Evolutionary conservation across 179 eudicot species (phyloP).

Genomic region (Beta corolliflora): DNA sequence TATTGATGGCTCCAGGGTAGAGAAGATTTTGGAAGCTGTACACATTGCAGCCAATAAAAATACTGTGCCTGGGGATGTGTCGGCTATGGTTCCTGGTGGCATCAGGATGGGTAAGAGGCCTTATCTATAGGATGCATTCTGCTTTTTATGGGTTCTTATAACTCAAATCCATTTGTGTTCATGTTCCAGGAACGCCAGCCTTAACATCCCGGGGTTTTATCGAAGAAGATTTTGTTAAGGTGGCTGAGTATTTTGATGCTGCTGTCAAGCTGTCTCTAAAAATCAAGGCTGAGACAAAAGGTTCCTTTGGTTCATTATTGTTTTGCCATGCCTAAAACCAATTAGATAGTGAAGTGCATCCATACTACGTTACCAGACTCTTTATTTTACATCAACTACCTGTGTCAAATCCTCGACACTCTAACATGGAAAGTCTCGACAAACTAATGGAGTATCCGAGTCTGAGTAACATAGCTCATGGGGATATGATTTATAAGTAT

Average conservation of each 20-base stretch:
- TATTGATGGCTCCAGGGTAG: constrained; percentile 97
- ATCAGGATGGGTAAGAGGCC: constrained; percentile 79
- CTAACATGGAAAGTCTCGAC: too few relatives aligned
- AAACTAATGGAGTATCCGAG: too few relatives aligned
- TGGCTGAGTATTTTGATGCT: constrained; percentile 86
- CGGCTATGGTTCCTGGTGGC: constrained; percentile 99
- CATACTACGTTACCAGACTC: too few relatives aligned
- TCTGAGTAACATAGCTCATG: too few relatives aligned
- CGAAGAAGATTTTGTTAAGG: constrained; percentile 91
- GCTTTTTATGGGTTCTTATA: background rate
- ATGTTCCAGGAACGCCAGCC: constrained; percentile 82
- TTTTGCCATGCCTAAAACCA: background rate
- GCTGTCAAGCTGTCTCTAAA: constrained; percentile 79
- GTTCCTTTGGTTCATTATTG: constrained; percentile 32
- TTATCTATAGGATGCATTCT: background rate
- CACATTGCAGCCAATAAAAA: constrained; percentile 98
- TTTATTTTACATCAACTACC: too few relatives aligned
- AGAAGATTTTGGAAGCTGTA: constrained; percentile 89
- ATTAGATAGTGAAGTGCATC: background rate
- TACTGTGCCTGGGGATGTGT: constrained; percentile 98
- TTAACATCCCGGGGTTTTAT: constrained; percentile 90
- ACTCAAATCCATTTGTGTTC: constrained; percentile 4
- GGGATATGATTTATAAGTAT: background rate
- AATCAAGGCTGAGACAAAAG: constrained; percentile 71
- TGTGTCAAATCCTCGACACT: too few relatives aligned